Evolutionary conservation across 306 rosid species (phyloP), one percentile per base, ranked within the genome.

Genomic region (Prunus padus): DNA sequence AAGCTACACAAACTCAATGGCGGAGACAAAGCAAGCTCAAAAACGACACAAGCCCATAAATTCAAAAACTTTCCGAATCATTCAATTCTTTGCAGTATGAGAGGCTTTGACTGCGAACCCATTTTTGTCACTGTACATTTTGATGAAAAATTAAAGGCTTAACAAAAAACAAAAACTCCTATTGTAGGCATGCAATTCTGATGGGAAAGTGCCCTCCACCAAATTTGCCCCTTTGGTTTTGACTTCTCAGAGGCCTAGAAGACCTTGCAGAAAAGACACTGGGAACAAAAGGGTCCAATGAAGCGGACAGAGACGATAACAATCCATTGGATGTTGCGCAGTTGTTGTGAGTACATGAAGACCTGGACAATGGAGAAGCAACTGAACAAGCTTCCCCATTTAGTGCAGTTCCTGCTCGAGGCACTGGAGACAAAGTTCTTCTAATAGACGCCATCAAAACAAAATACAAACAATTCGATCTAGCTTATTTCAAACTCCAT

Each of bases 401-500:
- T 59, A 82, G 65, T 60, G 82, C 67, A 56, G 62, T 67, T 77
- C 91, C 92, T 63, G 90, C 79, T 79, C 87, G 84, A 81, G 95
- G 86, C 72, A 94, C 86, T 0, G 97, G 97, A 72, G 96, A 87
- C 85, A 85, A 79, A 16, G 95, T 86, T 89, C 93, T 88, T 86
- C 98, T 80, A 82, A 90, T 88, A 46, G 97, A 88, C 23, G 93
- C 90, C 98, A 92, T 94, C 50, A 72, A 72, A 65, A 71, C 56
- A 64, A 46, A 46, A 77, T 15, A n/a, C n/a, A n/a, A n/a, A 65
- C 71, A 76, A 79, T 54, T 33, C 76, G 78, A 62, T 59, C 75
- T 19, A 26, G 62, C 74, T 76, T 14, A 56, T 56, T 63, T 44
- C 62, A 51, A 59, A 62, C 18, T 40, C 72, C 54, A 60, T 57